Evolutionary conservation across 805 yeast species (phyloP).

Genomic region (Candida lessepsii): DNA sequence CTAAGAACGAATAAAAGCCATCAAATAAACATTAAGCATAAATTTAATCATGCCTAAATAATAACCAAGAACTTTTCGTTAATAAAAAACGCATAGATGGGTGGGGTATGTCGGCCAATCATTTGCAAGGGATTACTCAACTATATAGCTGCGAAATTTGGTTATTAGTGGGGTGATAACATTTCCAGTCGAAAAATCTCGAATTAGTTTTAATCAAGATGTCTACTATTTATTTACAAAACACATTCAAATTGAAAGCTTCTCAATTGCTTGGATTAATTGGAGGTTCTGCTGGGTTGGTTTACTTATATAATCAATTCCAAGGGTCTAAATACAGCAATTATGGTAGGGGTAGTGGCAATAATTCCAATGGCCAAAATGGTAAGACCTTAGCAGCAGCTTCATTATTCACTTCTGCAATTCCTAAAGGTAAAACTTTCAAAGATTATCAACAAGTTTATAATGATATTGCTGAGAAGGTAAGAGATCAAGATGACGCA

Average conservation of each 20-base stretch:
- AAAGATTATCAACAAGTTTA: constrained; percentile 65
- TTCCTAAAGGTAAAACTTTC: constrained; percentile 35
- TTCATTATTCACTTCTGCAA: constrained; percentile 29
- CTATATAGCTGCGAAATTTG: constrained; percentile 6
- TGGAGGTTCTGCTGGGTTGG: constrained; percentile 6
- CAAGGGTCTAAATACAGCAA: not conserved
- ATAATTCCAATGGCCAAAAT: not conserved
- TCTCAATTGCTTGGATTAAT: constrained; percentile 4
- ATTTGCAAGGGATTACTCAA: constrained; percentile 3
- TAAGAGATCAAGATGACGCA: constrained; percentile 45
- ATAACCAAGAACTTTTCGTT: too few relatives aligned
- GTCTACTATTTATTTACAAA: constrained; percentile 5
- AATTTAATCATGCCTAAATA: too few relatives aligned
- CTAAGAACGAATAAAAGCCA: too few relatives aligned
- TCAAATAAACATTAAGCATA: too few relatives aligned
- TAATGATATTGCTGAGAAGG: constrained; percentile 66
- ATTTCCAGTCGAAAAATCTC: not conserved
- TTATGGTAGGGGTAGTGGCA: not conserved
- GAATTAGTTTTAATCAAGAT: not conserved
- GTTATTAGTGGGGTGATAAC: constrained; percentile 3
- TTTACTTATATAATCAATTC: not conserved
- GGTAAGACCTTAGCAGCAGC: constrained; percentile 19
- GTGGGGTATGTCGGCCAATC: constrained; percentile 7
- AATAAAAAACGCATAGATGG: too few relatives aligned
- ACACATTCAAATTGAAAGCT: constrained; percentile 1